Conservation (phyloP, 176 grass and related monocot genomes). For the Urochloa ruziziensis region DNA sequence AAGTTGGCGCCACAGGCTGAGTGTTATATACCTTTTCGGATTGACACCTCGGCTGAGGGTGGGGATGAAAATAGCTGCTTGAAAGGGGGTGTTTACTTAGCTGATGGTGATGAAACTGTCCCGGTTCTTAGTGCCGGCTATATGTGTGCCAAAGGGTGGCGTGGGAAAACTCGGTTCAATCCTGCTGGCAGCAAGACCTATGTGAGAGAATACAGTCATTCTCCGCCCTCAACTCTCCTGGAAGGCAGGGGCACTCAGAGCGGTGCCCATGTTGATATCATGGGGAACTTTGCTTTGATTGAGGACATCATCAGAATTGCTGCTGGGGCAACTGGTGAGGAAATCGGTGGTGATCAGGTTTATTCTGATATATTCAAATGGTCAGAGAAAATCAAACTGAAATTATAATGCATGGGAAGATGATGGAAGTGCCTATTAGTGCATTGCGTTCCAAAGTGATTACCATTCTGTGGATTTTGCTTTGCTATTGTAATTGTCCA, state of each 20-base stretch:
- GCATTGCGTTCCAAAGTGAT: not conserved
- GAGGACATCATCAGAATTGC: slow-evolving; percentile 95
- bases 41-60: slow-evolving; percentile 74
- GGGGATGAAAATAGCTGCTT: slow-evolving; percentile 71
- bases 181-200: slow-evolving; percentile 84
- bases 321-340: slow-evolving; percentile 78
- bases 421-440: not conserved
- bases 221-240: slow-evolving; percentile 76
- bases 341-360: slow-evolving; percentile 79
- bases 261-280: slow-evolving; percentile 96
- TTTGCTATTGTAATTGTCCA: slow-evolving; percentile 23
- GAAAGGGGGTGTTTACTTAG: slow-evolving; percentile 79
- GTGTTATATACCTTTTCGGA: slow-evolving; percentile 94
- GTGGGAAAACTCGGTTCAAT: slow-evolving; percentile 92
- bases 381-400: slow-evolving; percentile 81
- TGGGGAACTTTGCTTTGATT: slow-evolving; percentile 95
- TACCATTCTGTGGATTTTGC: slow-evolving; percentile 36
- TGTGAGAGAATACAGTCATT: slow-evolving; percentile 78
- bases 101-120: slow-evolving; percentile 93
- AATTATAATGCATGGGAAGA: slow-evolving; percentile 39
- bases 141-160: slow-evolving; percentile 97
- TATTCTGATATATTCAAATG: slow-evolving; percentile 94
- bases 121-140: slow-evolving; percentile 85
- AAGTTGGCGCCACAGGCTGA: slow-evolving; percentile 70
- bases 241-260: slow-evolving; percentile 96